Conservation (phyloP, 129 eudicot genomes). For the Oenanthe sinensis region DNA sequence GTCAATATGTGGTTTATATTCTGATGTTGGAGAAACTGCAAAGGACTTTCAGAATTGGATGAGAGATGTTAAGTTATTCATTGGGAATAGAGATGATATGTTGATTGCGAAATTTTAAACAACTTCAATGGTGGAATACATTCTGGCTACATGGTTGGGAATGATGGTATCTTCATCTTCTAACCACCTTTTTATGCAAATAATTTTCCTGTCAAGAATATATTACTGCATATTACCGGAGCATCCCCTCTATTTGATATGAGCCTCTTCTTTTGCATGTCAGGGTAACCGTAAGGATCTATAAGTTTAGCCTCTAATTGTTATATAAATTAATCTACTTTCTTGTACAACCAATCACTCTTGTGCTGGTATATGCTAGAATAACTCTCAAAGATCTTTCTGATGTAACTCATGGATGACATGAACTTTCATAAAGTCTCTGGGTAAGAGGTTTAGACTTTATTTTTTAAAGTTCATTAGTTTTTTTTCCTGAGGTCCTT, state of each 20-base stretch:
- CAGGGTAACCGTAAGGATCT: background rate
- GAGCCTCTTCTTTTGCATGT: background rate
- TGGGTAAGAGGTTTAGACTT: slow-evolving; percentile 43
- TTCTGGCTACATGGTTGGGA: slow-evolving; percentile 89
- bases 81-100: too few relatives aligned
- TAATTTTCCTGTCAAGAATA: background rate
- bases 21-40: too few relatives aligned
- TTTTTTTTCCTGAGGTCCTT: background rate
- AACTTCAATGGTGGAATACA: slow-evolving; percentile 51
- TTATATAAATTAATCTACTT: background rate
- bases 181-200: background rate
- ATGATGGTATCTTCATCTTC: slow-evolving; percentile 58
- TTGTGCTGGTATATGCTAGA: slow-evolving; percentile 81
- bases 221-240: background rate
- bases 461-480: background rate
- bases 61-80: too few relatives aligned
- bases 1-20: too few relatives aligned
- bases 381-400: slow-evolving; percentile 83
- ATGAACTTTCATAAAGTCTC: slow-evolving; percentile 56
- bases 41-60: too few relatives aligned
- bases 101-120: slow-evolving; percentile 8
- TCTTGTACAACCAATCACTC: slow-evolving; percentile 58
- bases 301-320: background rate
- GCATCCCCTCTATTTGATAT: background rate
- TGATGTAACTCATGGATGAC: slow-evolving; percentile 90